A percentile compares a stretch with the other conserved stretches of the same genome.
These are phyloP conservation scores for Wickerhamomyces sydowiorum DNA, from an alignment of 805 yeast species.

Conservation along the genomic window DNA sequence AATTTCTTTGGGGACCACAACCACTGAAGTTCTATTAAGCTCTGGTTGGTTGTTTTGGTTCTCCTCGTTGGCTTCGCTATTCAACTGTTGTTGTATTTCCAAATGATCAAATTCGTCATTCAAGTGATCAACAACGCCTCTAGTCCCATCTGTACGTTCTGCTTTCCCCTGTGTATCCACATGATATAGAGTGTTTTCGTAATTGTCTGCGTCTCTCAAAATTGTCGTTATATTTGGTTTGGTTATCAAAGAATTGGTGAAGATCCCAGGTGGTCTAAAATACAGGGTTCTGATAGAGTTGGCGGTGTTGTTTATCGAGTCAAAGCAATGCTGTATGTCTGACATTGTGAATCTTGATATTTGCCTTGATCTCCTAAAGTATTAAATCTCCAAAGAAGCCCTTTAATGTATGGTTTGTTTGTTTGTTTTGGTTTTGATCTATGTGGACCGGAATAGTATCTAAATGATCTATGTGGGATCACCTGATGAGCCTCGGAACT, in stretches of 20 bases:
- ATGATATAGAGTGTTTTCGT: conserved; percentile 46
- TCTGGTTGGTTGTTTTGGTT: neutral
- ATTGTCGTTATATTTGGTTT: conserved; percentile 48
- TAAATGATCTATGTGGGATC: too few relatives aligned
- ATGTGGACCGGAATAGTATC: too few relatives aligned
- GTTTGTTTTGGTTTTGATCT: neutral
- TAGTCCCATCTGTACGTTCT: conserved; percentile 46
- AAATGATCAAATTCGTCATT: conserved; percentile 28
- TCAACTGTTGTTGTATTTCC: conserved; percentile 23
- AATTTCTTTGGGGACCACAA: conserved; percentile 18
- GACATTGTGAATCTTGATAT: conserved; percentile 12
- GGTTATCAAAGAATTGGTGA: conserved; percentile 55
- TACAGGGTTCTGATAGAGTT: conserved; percentile 26
- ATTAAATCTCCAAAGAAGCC: too few relatives aligned
- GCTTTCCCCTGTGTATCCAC: conserved; percentile 32
- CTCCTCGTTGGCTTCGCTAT: conserved; percentile 14
- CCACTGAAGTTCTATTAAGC: conserved; percentile 13
- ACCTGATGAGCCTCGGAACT: too few relatives aligned
- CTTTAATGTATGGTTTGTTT: neutral
- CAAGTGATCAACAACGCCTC: conserved; percentile 29
- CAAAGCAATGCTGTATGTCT: conserved; percentile 7
- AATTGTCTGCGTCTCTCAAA: conserved; percentile 52
- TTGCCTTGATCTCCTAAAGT: too few relatives aligned
- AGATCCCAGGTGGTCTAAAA: conserved; percentile 55
- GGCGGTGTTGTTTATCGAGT: conserved; percentile 10